Evolutionary conservation across 2,329 filamentous ascomycete species (phyloP), one percentile per base, ranked within the genome.

Genomic region (Calonectria ilicicola): DNA sequence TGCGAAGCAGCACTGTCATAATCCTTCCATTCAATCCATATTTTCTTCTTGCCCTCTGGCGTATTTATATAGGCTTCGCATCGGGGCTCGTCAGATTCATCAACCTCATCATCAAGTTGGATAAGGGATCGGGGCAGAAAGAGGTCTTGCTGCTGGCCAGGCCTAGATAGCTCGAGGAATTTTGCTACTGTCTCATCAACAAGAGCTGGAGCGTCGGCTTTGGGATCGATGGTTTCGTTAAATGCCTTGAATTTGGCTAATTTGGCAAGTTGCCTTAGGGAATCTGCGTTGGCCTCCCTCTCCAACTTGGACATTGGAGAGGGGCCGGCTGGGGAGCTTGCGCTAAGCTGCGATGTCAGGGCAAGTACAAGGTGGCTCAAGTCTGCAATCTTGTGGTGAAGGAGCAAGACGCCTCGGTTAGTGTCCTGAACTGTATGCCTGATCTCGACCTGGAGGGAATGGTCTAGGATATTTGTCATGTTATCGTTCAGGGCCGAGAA

Each of bases 21-120:
- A 68, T 87, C 85, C 76, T 88, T 89, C 87, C 87, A 88, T 74
- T 89, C 87, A 9, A 89, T 83, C 87, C 87, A 88, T 0, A 88
- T 85, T 38, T 81, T 83, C 65, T 83, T 85, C 60, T 72, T 79
- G 7, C 82, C 84, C n/a, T 81, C 76, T 4, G 81, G 74, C 4
- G 82, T 79, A 42, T 78, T 81, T 70, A 87, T 81, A 21, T 80
- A 51, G 3, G 85, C 86, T 58, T 87, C 85, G 56, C 85, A 86
- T 26, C 86, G 80, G 2, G 83, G 78, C 3, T 79, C 75, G 23
- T 84, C 84, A 21, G 76, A 78, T 12, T 83, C 80, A 62, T 84
- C 83, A 5, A 77, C 78, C 0, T 78, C 79, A 0, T 79, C 75
- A 40, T 83, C 80, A 7, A 86, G 71, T 27, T 83, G 76, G 26